These are phyloP conservation scores for Podosphaera xanthii DNA, from an alignment of 2,329 filamentous ascomycete genomes.

Conservation along the genomic window DNA sequence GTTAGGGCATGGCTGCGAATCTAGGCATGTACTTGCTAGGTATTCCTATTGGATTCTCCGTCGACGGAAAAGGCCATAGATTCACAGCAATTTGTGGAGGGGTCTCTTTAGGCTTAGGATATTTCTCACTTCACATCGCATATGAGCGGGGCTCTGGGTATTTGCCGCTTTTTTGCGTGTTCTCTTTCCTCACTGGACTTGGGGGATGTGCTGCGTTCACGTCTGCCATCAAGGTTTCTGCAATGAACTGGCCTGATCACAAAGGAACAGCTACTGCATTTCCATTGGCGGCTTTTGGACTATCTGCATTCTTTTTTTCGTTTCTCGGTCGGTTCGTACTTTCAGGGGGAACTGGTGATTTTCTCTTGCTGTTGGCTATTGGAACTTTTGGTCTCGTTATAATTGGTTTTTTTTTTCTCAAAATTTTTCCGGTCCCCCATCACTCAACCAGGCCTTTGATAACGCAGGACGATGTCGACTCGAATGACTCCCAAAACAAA, in stretches of 20 bases:
- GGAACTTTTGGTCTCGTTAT: constrained; percentile 61
- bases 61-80: constrained; percentile 62
- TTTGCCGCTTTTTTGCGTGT: constrained; percentile 49
- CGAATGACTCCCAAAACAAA: too few species aligned
- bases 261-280: constrained; percentile 88
- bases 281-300: constrained; percentile 72
- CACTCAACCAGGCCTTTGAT: too few species aligned
- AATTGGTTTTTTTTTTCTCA: constrained; percentile 63
- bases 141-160: constrained; percentile 44
- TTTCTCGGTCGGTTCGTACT: constrained; percentile 54
- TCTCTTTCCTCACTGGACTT: constrained; percentile 64
- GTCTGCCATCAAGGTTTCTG: constrained; percentile 65
- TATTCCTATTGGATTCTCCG: constrained; percentile 69
- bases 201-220: constrained; percentile 84
- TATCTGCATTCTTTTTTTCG: constrained; percentile 94
- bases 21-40: constrained; percentile 86
- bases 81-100: constrained; percentile 57
- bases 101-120: constrained; percentile 50
- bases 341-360: constrained; percentile 59
- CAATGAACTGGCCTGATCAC: constrained; percentile 76
- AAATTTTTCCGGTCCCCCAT: constrained; percentile 33
- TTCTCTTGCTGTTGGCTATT: constrained; percentile 56
- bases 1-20: constrained; percentile 48
- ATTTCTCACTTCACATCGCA: constrained; percentile 64
- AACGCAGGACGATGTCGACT: too few species aligned